Percentiles rank a stretch among this genome's conserved stretches.
Evolutionary conservation across 257 asterid species (phyloP).

Genomic region (Plectranthus barbatus): DNA sequence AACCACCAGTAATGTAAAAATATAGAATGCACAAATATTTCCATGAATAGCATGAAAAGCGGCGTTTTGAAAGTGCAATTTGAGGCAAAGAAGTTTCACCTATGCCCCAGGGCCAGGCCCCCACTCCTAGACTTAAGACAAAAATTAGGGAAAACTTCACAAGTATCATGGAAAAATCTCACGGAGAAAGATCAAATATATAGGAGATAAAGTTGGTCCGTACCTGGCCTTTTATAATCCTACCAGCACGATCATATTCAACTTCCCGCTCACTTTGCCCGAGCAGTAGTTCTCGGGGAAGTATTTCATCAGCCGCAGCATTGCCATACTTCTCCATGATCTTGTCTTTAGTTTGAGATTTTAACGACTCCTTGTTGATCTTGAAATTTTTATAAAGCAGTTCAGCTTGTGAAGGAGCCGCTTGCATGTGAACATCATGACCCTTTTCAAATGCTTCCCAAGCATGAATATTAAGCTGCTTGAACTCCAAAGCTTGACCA

Average conservation of each 20-base stretch:
- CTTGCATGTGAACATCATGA: slow-evolving; percentile 96
- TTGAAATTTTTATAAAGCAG: slow-evolving; percentile 71
- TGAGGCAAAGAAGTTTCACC: not conserved
- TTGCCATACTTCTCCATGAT: slow-evolving; percentile 93
- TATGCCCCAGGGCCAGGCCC: too few species aligned
- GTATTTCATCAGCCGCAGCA: slow-evolving; percentile 78
- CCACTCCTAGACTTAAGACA: too few species aligned
- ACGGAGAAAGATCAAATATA: not conserved
- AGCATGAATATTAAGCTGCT: slow-evolving; percentile 88
- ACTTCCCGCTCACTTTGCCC: slow-evolving; percentile 91
- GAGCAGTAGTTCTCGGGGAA: slow-evolving; percentile 77
- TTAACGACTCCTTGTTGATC: slow-evolving; percentile 70
- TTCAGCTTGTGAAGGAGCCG: slow-evolving; percentile 99
- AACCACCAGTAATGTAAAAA: not conserved
- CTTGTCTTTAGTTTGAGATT: slow-evolving; percentile 71
- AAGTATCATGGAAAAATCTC: not conserved
- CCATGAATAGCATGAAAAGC: slow-evolving; percentile 1
- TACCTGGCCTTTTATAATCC: slow-evolving; percentile 98
- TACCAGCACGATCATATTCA: slow-evolving; percentile 93
- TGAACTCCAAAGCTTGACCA: slow-evolving; percentile 97
- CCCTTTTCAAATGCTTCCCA: slow-evolving; percentile 99
- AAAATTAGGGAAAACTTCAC: too few species aligned
- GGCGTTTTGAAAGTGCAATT: not conserved
- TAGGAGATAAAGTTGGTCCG: not conserved
- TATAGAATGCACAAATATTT: not conserved